These are phyloP conservation scores for Neofusicoccum cordaticola DNA, from an alignment of 2,329 filamentous ascomycete species.

Conservation along the genomic window DNA sequence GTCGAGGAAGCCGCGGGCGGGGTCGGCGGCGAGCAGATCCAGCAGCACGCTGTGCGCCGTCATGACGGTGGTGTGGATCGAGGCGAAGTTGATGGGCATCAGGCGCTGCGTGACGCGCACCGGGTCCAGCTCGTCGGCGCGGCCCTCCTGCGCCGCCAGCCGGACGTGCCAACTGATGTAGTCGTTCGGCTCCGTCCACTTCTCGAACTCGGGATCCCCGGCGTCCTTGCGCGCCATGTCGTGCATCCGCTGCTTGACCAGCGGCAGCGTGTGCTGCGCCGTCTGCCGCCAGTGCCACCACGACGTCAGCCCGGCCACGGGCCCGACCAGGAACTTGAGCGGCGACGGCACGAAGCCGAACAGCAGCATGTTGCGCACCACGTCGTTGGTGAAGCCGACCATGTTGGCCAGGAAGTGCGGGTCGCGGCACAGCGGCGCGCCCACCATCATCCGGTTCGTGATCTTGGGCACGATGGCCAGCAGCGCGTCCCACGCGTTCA, in stretches of 20 bases:
- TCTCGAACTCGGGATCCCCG: constrained; percentile 39
- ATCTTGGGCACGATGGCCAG: constrained; percentile 34
- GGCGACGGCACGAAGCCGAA: constrained; percentile 48
- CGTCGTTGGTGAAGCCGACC: constrained; percentile 50
- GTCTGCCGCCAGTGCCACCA: constrained; percentile 48
- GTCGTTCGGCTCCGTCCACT: constrained; percentile 52
- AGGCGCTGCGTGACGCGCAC: constrained; percentile 51
- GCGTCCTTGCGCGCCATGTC: constrained; percentile 44
- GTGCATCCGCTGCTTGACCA: constrained; percentile 51
- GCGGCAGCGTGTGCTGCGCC: constrained; percentile 43
- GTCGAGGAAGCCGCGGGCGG: constrained; percentile 21
- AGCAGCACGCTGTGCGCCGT: constrained; percentile 43
- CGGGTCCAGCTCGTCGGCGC: constrained; percentile 46
- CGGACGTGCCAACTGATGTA: constrained; percentile 59
- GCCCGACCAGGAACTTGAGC: constrained; percentile 51
- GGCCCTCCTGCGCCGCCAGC: constrained; percentile 47
- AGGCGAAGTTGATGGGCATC: constrained; percentile 57
- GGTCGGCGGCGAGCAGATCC: constrained; percentile 20
- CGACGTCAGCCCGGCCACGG: constrained; percentile 46
- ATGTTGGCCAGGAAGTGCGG: constrained; percentile 47
- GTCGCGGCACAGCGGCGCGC: constrained; percentile 46
- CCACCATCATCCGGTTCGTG: constrained; percentile 47
- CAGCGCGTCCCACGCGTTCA: constrained; percentile 31
- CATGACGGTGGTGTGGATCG: constrained; percentile 57
- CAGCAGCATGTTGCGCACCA: constrained; percentile 37